Conservation (phyloP, 2,329 filamentous ascomycete species). For the Paracamarosporium sp. region DNA sequence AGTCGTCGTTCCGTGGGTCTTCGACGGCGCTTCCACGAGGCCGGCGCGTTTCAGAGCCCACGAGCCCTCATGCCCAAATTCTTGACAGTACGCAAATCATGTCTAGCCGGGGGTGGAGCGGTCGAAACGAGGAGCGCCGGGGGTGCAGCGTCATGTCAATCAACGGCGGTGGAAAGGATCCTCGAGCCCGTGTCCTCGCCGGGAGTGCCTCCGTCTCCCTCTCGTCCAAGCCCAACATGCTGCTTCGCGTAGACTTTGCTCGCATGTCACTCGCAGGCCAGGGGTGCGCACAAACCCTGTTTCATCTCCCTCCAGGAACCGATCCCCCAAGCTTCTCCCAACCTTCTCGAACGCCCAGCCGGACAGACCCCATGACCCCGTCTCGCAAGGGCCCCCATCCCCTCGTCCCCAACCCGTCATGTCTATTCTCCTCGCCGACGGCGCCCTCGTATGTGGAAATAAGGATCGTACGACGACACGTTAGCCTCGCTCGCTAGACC, state of each 20-base stretch:
- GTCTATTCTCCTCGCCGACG: not conserved
- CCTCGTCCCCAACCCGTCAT: not conserved
- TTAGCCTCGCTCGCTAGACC: constrained; percentile 1
- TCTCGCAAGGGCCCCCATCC: not conserved
- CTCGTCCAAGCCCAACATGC: not conserved
- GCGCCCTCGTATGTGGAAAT: not conserved
- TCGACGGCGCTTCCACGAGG: constrained; percentile 2
- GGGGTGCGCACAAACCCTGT: not conserved
- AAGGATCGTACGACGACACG: not conserved
- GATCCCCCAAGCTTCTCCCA: not conserved
- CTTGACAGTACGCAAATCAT: not conserved
- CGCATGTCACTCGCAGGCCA: not conserved
- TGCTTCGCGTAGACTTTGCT: not conserved
- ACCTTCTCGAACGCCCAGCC: constrained; percentile 3
- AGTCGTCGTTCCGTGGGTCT: not conserved
- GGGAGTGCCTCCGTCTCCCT: no score
- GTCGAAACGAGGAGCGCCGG: not conserved
- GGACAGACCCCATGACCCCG: not conserved
- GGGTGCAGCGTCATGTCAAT: no score
- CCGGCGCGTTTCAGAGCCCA: not conserved
- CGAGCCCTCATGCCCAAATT: not conserved
- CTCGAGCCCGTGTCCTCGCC: no score
- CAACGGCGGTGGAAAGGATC: no score
- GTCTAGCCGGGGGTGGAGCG: not conserved
- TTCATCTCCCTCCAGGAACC: not conserved